Base-by-base conservation (phyloP, 2,329 filamentous ascomycete genomes). In the Rugonectria rugulosa region DNA sequence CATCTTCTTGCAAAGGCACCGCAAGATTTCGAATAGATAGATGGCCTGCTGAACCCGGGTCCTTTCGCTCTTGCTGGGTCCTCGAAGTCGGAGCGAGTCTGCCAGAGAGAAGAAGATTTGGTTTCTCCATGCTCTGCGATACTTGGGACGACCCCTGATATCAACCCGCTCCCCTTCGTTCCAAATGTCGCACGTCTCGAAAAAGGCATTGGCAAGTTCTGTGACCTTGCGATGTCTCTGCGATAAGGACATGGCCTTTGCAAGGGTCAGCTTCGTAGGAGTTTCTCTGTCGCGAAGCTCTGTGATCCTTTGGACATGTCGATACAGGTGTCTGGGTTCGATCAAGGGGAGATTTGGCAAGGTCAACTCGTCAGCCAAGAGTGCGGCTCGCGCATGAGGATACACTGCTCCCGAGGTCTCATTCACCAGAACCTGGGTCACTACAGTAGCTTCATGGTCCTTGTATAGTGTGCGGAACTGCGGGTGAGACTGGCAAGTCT, bases 21-120 rank as follows among this genome's bases (percentile, higher is more conserved):
- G 12, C 1, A 58, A 20, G 24, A 58, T 58, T n/a, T 54, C 31
- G 11, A 50, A 58, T 15, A 58, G 31, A 20, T 58, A 58, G 7
- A 54, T 46, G n/a, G 50, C 21, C 21, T 50, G 55, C n/a, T 53
- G 37, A 21, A 58, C 45, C 21, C 55, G 44, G 10, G 20, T 44
- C 5, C 17, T 19, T 21, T 58, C 55, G 5, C n/a, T 6, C 7
- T 5, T 4, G 15, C 29, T 27, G 3, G 44, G 32, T 10, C 7
- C 6, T 6, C 40, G 43, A 10, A 14, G 14, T 3, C 7, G 10
- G 4, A 58, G 21, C 3, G 50, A 58, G 11, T 31, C 19, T 6
- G 6, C 15, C 7, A 58, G 41, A 11, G 50, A 38, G 3, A 20
- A 9, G 10, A 54, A 49, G 15, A 11, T 12, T 14, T 57, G 55